Base-by-base conservation (phyloP, 441 rosid species). In the Mallotus japonicus region DNA sequence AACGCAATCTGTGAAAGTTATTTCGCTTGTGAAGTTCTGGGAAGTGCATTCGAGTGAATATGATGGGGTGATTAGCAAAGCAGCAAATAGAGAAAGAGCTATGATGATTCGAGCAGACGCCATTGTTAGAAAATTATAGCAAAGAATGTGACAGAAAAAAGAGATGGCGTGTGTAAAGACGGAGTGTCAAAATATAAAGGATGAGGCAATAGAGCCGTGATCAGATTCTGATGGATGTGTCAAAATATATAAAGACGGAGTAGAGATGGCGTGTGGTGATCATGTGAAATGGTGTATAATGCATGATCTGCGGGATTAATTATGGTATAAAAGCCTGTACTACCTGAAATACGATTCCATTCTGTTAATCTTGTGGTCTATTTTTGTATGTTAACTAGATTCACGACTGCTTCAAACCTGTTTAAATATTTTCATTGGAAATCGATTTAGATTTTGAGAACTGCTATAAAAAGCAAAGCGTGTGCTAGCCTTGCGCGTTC, bases 1-100 rank as follows among this genome's bases (percentile, higher is more conserved):
- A 0, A 72, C 2, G 74, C 96, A 90, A 47, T 57, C 67, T 9
- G 69, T 4, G 80, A 64, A 89, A 1, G 16, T 69, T 50, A 16
- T 82, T 59, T 24, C 77, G 59, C 64, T 61, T 68, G 9, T 24
- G 5, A 82, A 54, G 34, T 77, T 86, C 71, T 82, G 89, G 10
- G 92, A 75, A 0, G 76, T 20, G 76, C 95, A 90, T 3, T 72
- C 61, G 5, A 72, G 87, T 11, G 93, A 80, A 49, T 63, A 22
- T n/a, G 86, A 68, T 19, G 89, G 87, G 9, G 86, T 75, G 68
- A 82, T 72, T 24, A 82, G 65, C 40, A 83, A 24, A 47, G 80
- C 57, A 49, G 67, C 63, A 15, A 12, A 24, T 15, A 58, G 6
- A 6, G 8, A 20, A 14, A 69, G 2, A 16, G 54, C 11, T 24